Conservation (phyloP, 371 early-diverging fungal genomes). For the Mortierella sp. region DNA sequence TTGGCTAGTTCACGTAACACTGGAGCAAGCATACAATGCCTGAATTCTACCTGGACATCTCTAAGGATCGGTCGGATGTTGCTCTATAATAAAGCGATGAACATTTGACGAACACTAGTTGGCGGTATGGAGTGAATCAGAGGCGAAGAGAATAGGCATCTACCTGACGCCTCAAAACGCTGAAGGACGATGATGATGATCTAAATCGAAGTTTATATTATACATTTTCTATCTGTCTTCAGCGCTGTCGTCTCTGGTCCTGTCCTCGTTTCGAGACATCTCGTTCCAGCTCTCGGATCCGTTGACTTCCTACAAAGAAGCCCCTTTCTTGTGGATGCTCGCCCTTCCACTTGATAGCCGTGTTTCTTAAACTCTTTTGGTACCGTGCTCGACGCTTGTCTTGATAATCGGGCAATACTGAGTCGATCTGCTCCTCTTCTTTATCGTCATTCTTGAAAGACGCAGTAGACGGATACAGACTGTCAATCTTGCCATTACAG, state of each 20-base stretch:
- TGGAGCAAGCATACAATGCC: no score
- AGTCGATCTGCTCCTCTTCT: background rate
- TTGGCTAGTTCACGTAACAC: no score
- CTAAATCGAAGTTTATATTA: background rate
- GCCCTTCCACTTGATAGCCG: slow-evolving; percentile 53
- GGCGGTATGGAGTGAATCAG: no score
- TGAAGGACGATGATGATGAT: background rate
- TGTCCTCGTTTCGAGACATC: slow-evolving; percentile 30
- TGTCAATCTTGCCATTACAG: slow-evolving; percentile 45
- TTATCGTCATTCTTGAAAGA: background rate
- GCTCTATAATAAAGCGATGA: no score
- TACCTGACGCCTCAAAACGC: no score
- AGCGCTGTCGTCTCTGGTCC: slow-evolving; percentile 18
- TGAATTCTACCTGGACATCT: no score
- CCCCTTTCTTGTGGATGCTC: slow-evolving; percentile 50
- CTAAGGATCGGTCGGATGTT: no score
- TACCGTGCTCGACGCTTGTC: slow-evolving; percentile 26
- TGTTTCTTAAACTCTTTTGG: slow-evolving; percentile 35
- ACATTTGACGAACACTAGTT: no score
- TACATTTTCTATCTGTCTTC: background rate
- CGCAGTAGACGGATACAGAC: background rate
- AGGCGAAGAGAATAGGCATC: background rate
- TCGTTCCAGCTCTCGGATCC: slow-evolving; percentile 31
- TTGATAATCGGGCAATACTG: slow-evolving; percentile 9
- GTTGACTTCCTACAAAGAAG: slow-evolving; percentile 33